Evolutionary conservation across 78 protist species (phyloP).

Genomic region (Cavenderia fasciculata): DNA sequence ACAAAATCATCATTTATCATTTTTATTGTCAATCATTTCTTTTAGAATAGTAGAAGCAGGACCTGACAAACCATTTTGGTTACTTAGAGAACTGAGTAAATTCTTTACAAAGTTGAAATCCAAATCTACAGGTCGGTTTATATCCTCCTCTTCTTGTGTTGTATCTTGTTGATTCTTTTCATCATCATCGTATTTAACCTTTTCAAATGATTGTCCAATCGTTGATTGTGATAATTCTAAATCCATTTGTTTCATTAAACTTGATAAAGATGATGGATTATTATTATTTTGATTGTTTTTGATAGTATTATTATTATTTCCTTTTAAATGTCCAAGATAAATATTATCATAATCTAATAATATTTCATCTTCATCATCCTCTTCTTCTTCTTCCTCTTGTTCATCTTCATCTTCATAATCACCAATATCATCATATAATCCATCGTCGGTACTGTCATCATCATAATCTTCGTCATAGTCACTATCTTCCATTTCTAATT

Average conservation of each 20-base stretch:
- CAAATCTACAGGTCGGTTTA: slow-evolving; percentile 46
- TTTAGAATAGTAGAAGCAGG: slow-evolving; percentile 47
- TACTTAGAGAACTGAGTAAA: slow-evolving; percentile 35
- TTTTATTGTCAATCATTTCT: slow-evolving; percentile 12
- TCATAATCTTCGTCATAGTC: neutral
- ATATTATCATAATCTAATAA: neutral
- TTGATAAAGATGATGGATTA: neutral
- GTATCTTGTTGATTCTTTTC: neutral
- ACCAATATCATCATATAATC: neutral
- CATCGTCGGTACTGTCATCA: neutral
- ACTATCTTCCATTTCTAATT: neutral
- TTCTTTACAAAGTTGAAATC: slow-evolving; percentile 64
- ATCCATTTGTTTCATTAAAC: slow-evolving; percentile 57
- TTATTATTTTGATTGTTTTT: neutral
- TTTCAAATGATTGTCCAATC: slow-evolving; percentile 24
- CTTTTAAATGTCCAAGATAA: neutral
- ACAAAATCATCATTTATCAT: neutral
- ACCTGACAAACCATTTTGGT: slow-evolving; percentile 65
- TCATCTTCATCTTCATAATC: slow-evolving; percentile 22
- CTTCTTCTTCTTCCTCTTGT: neutral
- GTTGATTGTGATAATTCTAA: slow-evolving; percentile 14
- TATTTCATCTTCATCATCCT: slow-evolving; percentile 14
- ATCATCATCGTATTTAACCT: neutral
- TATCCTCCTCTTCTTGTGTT: neutral
- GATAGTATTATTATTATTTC: too few relatives aligned